Evolutionary conservation across 495 filamentous ascomycete species (phyloP).

Genomic region (Penicillium tannophilum): DNA sequence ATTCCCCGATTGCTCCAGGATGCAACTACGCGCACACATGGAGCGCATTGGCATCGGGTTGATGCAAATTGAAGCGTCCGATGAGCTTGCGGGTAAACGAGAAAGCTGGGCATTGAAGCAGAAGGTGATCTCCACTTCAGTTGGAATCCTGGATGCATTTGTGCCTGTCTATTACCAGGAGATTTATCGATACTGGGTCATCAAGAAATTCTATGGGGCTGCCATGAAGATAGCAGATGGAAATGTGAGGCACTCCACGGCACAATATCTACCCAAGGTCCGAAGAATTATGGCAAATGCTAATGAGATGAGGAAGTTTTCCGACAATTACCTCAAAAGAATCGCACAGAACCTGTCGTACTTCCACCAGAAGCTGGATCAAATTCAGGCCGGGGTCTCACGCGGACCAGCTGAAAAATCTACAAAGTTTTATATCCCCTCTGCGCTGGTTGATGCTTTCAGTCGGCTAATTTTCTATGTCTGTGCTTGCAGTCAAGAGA

Average conservation of each 20-base stretch:
- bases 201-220: conserved; percentile 16
- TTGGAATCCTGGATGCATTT: conserved; percentile 14
- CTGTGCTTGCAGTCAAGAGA: too few species aligned
- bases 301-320: too few species aligned
- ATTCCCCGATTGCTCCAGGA: background rate
- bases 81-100: background rate
- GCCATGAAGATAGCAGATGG: background rate
- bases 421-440: too few species aligned
- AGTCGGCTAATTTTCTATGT: too few species aligned
- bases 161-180: conserved; percentile 12
- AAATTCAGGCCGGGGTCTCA: too few species aligned
- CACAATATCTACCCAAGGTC: background rate
- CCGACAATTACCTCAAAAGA: too few species aligned
- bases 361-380: too few species aligned
- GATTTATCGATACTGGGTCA: conserved; percentile 9
- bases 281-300: too few species aligned
- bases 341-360: too few species aligned
- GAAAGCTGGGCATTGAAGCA: conserved; percentile 3
- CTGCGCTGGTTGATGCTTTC: too few species aligned
- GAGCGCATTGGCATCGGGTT: background rate
- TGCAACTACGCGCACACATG: background rate
- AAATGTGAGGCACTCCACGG: background rate
- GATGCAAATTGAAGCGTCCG: background rate
- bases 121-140: conserved; percentile 2
- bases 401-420: too few species aligned